Percentiles rank a stretch among this genome's conserved stretches.
Conservation (phyloP, 495 filamentous ascomycete species). For the Friedmanniomyces endolithicus region DNA sequence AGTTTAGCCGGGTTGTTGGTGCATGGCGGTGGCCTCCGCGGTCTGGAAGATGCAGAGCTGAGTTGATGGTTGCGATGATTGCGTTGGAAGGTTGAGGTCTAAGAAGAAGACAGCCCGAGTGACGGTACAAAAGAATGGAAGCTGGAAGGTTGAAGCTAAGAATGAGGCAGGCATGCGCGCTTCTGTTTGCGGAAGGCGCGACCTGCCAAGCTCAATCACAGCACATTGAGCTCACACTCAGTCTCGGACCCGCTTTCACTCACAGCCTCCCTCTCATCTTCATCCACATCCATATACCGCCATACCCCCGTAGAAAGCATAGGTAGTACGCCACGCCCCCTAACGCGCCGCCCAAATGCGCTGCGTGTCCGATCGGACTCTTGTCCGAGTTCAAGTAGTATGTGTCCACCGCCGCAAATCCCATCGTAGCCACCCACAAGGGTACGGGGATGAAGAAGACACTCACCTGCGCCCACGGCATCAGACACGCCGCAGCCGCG, state of each 20-base stretch:
- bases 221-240: too few relatives aligned
- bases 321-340: conserved; percentile 27
- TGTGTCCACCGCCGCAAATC: conserved; percentile 24
- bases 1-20: too few relatives aligned
- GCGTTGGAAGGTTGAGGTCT: too few relatives aligned
- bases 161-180: too few relatives aligned
- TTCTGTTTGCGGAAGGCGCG: too few relatives aligned
- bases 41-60: too few relatives aligned
- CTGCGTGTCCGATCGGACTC: conserved; percentile 22
- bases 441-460: conserved; percentile 25
- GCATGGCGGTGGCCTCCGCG: neutral
- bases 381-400: conserved; percentile 18
- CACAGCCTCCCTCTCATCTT: neutral
- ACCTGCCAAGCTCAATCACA: too few relatives aligned
- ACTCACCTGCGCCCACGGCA: conserved; percentile 9
- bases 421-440: conserved; percentile 19
- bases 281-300: conserved; percentile 8
- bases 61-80: too few relatives aligned
- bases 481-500: conserved; percentile 18
- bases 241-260: too few relatives aligned
- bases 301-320: conserved; percentile 14
- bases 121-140: too few relatives aligned
- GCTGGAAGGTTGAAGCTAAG: too few relatives aligned
- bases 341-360: conserved; percentile 27
- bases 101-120: too few relatives aligned